Evolutionary conservation across 371 early-diverging fungal species (phyloP), one percentile per base, ranked within the genome.

Genomic region (Entomophthora muscae): DNA sequence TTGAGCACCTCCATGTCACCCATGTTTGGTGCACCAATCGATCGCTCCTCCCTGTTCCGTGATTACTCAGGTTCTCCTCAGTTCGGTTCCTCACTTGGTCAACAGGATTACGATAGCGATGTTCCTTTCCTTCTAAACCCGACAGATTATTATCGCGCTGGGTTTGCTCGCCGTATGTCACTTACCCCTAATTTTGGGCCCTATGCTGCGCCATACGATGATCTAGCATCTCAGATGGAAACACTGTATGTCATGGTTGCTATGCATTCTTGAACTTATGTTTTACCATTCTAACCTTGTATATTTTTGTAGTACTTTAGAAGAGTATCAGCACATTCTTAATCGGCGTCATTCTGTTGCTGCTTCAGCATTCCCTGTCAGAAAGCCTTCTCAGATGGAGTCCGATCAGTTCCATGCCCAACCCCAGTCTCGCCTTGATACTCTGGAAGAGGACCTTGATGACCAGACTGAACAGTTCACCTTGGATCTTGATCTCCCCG

Each of bases 261-360:
- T n/a, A n/a, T n/a, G n/a, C n/a, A n/a, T 53, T 56, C 29, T 22
- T 24, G 5, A 28, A 53, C n/a, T 22, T 23, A 64, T 53, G 52
- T 60, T 59, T 24, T n/a, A 65, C 28, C 52, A 22, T 61, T 61
- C 1, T 29, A 29, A 61, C 32, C 1, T 5, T 42, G 28, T 59
- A 22, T 28, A 22, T 32, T 21, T 57, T 23, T 52, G 64, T 31
- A 67, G 64, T 21, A 65, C 64, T 53, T 57, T 65, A 27, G 63
- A 53, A 12, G 64, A 64, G 23, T 69, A 53, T 51, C 61, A 56
- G 3, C 69, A 68, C 29, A 70, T 68, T 33, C 57, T 63, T 13
- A 74, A 73, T 64, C 68, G 76, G 53, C 68, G 76, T 30, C 76
- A 76, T 63, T 76, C 76, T 3, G 74, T 74, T 52, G 76, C 76